Evolutionary conservation across 202 grass and related monocot genomes (phyloP).

Genomic region (Brachypodium distachyon): DNA sequence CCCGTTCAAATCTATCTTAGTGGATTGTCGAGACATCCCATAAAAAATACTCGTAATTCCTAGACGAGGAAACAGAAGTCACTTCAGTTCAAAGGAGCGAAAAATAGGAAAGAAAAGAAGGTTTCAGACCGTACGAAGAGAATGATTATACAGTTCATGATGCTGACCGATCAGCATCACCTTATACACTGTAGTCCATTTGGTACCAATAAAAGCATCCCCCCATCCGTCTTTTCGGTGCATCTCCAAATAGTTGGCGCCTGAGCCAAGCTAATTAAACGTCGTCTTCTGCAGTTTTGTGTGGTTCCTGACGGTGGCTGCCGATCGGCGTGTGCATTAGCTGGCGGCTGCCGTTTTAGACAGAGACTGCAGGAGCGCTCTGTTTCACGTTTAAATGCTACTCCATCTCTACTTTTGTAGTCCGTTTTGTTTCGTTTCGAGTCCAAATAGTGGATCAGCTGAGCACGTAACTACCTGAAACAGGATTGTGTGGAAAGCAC

Average conservation of each 20-base stretch:
- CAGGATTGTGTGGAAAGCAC: background rate
- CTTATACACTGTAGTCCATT: background rate
- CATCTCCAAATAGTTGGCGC: background rate
- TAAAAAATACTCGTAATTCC: too few species aligned
- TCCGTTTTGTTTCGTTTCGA: background rate
- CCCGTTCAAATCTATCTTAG: too few species aligned
- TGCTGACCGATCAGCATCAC: background rate
- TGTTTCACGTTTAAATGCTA: background rate
- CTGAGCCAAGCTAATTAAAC: too few species aligned
- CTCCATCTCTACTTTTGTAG: background rate
- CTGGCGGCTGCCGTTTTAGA: background rate
- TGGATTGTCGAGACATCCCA: too few species aligned
- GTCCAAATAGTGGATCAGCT: background rate
- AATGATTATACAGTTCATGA: background rate
- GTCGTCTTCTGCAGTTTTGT: background rate
- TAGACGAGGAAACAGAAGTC: too few species aligned
- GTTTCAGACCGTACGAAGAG: background rate
- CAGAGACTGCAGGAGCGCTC: background rate
- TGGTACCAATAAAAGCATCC: background rate
- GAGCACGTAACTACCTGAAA: background rate
- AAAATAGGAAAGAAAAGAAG: too few species aligned
- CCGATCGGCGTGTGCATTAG: background rate
- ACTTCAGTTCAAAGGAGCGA: too few species aligned
- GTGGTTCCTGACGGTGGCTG: background rate
- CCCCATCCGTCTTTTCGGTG: constrained; percentile 15